Percentiles rank a stretch among this genome's conserved stretches.
phyloP scores from a whole-genome alignment of 345 rosid species.

The Gossypium mustelinum region DNA sequence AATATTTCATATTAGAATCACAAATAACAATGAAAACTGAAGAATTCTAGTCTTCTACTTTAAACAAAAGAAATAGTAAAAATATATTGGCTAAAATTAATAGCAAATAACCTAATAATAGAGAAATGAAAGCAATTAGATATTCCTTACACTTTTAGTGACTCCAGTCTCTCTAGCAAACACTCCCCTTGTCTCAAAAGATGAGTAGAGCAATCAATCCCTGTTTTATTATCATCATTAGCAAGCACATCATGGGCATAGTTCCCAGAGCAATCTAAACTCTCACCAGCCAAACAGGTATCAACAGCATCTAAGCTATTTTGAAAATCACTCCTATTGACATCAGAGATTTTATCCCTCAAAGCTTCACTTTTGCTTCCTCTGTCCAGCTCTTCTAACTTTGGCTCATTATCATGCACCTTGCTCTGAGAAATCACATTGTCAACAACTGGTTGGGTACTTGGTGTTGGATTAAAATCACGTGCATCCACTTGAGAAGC shows the following conservation, averaged over 20 bases:
- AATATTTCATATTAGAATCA: conserved; percentile 18
- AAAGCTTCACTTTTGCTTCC: conserved; percentile 31
- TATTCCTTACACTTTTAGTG: conserved; percentile 58
- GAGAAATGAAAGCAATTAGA: conserved; percentile 19
- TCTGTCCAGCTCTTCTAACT: conserved; percentile 23
- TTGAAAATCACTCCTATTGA: conserved; percentile 24
- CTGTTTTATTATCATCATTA: conserved; percentile 28
- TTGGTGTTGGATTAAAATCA: conserved; percentile 26
- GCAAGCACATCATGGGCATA: conserved; percentile 19
- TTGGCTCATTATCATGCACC: conserved; percentile 16
- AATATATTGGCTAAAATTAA: not conserved
- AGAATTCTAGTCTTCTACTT: conserved; percentile 2
- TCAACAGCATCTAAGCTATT: conserved; percentile 26
- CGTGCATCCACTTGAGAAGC: conserved; percentile 25
- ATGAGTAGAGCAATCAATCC: conserved; percentile 37
- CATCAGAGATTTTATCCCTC: conserved; percentile 27
- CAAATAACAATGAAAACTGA: conserved; percentile 6
- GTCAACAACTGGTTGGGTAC: conserved; percentile 24
- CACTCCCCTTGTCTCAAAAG: conserved; percentile 52
- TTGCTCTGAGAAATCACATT: conserved; percentile 27
- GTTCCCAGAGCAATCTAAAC: conserved; percentile 23
- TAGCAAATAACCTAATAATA: not conserved
- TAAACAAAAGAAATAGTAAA: conserved; percentile 11
- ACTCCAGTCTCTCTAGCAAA: conserved; percentile 70
- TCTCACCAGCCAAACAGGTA: conserved; percentile 22